Evolutionary conservation across 495 filamentous ascomycete species (phyloP), one percentile per base, ranked within the genome.

Genomic region (Oidiodendron maius): DNA sequence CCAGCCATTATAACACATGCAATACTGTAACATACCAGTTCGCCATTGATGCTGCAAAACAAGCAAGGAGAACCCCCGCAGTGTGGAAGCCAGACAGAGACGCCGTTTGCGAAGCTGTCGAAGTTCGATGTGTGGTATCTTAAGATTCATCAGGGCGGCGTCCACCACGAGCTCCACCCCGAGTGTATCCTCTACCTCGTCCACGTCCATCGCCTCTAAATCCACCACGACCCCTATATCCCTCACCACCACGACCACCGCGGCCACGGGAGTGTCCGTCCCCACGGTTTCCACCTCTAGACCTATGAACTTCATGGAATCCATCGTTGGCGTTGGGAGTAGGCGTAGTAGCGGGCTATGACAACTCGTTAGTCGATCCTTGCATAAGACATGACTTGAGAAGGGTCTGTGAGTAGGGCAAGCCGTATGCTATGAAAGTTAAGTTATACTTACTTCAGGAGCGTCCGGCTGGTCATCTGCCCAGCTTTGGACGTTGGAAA

Each of bases 261-360:
- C 71, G 69, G 40, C 74, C 72, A 40, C 81, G 42, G 32, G 47
- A 22, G 50, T 50, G 28, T 21, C 57, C 53, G 26, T 45, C 41
- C 4, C 50, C 57, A 28, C 72, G 72, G 34, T 76, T 71, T 46
- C 77, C 69, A 51, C 80, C 74, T 26, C 76, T 74, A 57, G 77
- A 78, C 48, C 71, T 81, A 43, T 78, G 76, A 9, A 89, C 83
- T 52, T 79, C 75, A 44, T 83, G 81, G 65, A 91, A 90, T 36
- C 81, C 86, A 51, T 90, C 86, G 46, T 74, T 65, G 28, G 62
- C 41, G 25, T 66, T 41, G 28, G 53, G 17, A 51, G 60, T 46
- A 16, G 61, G 40, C 28, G 68, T 40, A 52, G 64, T 54, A 15
- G 70, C 57, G 38, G 64, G 45, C 51, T 58, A 39, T 16, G 15